These are phyloP conservation scores for Tulasnella sp. DNA, from an alignment of 768 basidiomycete genomes.

Conservation along the genomic window DNA sequence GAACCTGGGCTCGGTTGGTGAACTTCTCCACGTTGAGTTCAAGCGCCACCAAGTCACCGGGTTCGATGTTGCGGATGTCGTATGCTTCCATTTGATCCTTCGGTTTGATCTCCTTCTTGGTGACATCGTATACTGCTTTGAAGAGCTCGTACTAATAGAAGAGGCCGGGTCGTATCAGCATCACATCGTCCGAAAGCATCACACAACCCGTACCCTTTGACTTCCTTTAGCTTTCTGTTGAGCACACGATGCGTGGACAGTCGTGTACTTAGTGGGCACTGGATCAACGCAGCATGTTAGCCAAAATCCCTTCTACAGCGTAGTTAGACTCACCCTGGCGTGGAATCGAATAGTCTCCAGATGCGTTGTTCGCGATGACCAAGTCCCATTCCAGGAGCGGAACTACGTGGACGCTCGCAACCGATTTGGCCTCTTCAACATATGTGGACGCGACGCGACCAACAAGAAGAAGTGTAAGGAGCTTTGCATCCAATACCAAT, in stretches of 20 bases:
- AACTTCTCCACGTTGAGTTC: not conserved
- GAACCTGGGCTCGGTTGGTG: not conserved
- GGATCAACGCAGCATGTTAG: not conserved
- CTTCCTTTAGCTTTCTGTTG: not conserved
- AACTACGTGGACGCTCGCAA: not conserved
- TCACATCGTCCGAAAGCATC: too few relatives aligned
- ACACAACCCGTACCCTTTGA: not conserved
- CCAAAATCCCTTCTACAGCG: not conserved
- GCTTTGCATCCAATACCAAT: not conserved
- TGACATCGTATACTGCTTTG: not conserved
- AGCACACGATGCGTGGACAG: not conserved
- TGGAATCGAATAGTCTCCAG: not conserved
- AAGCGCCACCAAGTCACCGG: not conserved
- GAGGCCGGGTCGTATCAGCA: too few relatives aligned
- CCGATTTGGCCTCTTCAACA: not conserved
- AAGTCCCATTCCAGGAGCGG: not conserved
- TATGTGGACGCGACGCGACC: not conserved
- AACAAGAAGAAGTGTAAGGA: not conserved
- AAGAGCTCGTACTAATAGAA: not conserved
- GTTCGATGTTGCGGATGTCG: not conserved
- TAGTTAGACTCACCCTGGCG: not conserved
- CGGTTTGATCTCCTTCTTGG: not conserved
- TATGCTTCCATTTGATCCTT: not conserved
- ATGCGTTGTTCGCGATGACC: not conserved
- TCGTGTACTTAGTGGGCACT: not conserved